Evolutionary conservation across 768 basidiomycete species (phyloP).

Genomic region (Exsudoporus frostii): DNA sequence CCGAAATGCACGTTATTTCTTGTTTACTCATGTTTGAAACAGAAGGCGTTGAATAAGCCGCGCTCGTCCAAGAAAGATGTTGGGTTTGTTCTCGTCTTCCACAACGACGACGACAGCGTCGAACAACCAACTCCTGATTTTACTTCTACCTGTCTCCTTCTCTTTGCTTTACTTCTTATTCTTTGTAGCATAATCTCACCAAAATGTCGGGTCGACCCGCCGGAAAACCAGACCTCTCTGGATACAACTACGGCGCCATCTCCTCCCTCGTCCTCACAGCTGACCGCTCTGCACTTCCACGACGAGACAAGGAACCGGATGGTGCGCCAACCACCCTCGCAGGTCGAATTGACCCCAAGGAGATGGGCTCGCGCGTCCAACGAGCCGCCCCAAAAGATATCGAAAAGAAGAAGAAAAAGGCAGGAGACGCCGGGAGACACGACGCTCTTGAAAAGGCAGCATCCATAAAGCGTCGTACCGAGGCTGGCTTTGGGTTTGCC

Average conservation of each 20-base stretch:
- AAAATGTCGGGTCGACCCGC: slow-evolving; percentile 40
- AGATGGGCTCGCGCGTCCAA: slow-evolving; percentile 91
- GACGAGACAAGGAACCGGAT: slow-evolving; percentile 94
- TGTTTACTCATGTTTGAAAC: slow-evolving; percentile 23
- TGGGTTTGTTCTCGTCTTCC: background rate
- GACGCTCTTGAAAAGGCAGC: slow-evolving; percentile 58
- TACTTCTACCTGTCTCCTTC: background rate
- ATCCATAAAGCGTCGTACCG: slow-evolving; percentile 53
- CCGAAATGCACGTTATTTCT: no score
- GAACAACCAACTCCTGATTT: background rate
- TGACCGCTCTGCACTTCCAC: slow-evolving; percentile 72
- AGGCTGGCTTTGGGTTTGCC: slow-evolving; percentile 71
- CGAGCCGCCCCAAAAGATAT: slow-evolving; percentile 83
- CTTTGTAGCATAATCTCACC: slow-evolving; percentile 1
- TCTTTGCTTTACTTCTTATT: background rate
- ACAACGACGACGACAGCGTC: slow-evolving; percentile 14
- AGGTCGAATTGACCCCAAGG: slow-evolving; percentile 82
- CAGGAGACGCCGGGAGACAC: slow-evolving; percentile 46
- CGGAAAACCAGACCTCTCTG: slow-evolving; percentile 76
- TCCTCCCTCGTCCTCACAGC: slow-evolving; percentile 95
- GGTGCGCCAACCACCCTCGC: slow-evolving; percentile 92
- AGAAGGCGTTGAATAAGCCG: slow-evolving; percentile 15
- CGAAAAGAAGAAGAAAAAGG: slow-evolving; percentile 92
- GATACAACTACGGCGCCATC: slow-evolving; percentile 95
- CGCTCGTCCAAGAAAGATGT: background rate